Conservation (phyloP, 192 early-diverging fungal species). For the Backusella luteola region DNA sequence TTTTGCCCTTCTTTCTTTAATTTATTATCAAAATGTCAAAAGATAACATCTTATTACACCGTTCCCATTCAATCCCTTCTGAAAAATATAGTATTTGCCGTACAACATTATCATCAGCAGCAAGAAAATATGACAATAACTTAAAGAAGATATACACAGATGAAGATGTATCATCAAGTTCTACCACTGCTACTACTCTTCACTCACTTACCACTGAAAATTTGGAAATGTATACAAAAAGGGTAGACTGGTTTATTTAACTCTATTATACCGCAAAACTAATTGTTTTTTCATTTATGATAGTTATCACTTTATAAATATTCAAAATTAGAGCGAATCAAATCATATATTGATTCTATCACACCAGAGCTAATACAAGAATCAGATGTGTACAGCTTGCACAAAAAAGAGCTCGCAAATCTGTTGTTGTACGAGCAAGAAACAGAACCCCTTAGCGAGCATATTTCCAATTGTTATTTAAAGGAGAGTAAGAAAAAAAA, state of each 20-base stretch:
- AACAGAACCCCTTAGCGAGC: background rate
- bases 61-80: background rate
- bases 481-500: background rate
- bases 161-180: background rate
- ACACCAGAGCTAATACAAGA: background rate
- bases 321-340: background rate
- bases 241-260: background rate
- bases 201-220: conserved; percentile 3
- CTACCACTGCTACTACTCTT: background rate
- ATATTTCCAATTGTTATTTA: background rate
- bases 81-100: background rate
- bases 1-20: background rate
- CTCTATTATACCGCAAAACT: background rate
- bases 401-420: background rate
- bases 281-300: background rate
- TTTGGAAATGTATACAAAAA: background rate
- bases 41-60: background rate
- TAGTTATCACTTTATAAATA: background rate
- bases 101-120: background rate
- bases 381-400: background rate
- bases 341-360: background rate
- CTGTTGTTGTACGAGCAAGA: background rate
- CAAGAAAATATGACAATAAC: background rate
- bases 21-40: background rate
- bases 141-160: background rate